Conservation (phyloP, 805 yeast genomes). For the Ogataea trehaloabstinens region DNA sequence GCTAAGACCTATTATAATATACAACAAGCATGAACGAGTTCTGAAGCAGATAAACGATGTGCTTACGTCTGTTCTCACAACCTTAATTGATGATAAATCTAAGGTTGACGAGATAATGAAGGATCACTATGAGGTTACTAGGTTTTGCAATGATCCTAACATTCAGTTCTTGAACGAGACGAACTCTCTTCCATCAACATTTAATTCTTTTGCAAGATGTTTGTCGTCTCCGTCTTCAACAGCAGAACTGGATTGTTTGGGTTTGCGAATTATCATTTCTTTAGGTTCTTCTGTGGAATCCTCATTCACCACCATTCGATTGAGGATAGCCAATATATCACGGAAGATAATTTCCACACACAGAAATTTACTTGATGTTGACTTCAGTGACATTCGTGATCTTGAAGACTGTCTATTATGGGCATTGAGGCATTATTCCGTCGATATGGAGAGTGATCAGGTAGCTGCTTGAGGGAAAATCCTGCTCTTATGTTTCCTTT, state of each 20-base stretch:
- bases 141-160: slow-evolving; percentile 22
- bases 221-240: slow-evolving; percentile 22
- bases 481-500: background rate
- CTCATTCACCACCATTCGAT: slow-evolving; percentile 16
- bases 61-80: slow-evolving; percentile 16
- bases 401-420: slow-evolving; percentile 56
- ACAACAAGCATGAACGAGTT: slow-evolving; percentile 51
- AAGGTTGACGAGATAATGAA: slow-evolving; percentile 12
- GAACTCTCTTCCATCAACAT: slow-evolving; percentile 1
- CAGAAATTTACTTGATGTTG: slow-evolving; percentile 38
- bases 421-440: slow-evolving; percentile 37
- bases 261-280: slow-evolving; percentile 14
- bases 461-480: too few species aligned
- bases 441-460: background rate
- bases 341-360: slow-evolving; percentile 30
- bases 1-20: slow-evolving; percentile 57
- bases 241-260: slow-evolving; percentile 10
- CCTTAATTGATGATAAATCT: slow-evolving; percentile 12
- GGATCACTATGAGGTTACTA: slow-evolving; percentile 13
- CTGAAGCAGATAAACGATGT: slow-evolving; percentile 34
- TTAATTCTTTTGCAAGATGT: slow-evolving; percentile 24
- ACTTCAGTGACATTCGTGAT: slow-evolving; percentile 50
- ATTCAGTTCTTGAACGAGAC: slow-evolving; percentile 1
- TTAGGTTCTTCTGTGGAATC: slow-evolving; percentile 14
- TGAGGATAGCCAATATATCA: slow-evolving; percentile 6